phyloP scores from a whole-genome alignment of 352 stramenopile genomes.

The Phytopythium cucurbitacearum region DNA sequence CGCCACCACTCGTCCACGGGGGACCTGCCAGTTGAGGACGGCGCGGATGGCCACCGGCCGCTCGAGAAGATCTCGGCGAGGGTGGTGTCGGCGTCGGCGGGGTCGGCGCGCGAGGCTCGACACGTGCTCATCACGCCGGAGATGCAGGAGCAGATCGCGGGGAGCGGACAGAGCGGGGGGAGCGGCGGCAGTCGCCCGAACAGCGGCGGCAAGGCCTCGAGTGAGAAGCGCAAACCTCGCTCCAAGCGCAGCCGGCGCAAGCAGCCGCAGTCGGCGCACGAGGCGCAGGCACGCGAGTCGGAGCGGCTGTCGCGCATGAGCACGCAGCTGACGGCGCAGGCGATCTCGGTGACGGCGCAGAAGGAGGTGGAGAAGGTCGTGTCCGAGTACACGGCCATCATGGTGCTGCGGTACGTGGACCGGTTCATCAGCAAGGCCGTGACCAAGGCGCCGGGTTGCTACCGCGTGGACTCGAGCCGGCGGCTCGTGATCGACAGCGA shows the following conservation, averaged over 20 bases:
- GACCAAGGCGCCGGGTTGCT: constrained; percentile 62
- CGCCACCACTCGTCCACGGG: constrained; percentile 1
- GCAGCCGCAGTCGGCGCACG: constrained; percentile 34
- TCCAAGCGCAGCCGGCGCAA: constrained; percentile 10
- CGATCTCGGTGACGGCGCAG: constrained; percentile 65
- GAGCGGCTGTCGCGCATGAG: constrained; percentile 57
- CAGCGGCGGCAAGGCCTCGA: constrained; percentile 17
- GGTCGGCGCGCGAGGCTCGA: neutral
- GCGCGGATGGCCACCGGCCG: too few species aligned
- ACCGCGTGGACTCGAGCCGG: constrained; percentile 43
- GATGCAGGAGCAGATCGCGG: constrained; percentile 14
- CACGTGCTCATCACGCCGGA: constrained; percentile 3
- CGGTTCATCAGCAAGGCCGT: constrained; percentile 73
- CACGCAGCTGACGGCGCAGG: constrained; percentile 54
- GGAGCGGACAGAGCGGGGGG: constrained; percentile 8
- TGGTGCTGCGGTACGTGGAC: constrained; percentile 79
- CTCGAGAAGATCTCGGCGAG: neutral
- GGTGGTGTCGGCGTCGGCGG: neutral
- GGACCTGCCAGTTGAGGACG: too few species aligned
- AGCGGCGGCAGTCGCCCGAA: constrained; percentile 8
- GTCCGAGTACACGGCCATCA: constrained; percentile 76
- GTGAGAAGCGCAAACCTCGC: constrained; percentile 8
- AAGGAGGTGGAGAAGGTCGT: constrained; percentile 62
- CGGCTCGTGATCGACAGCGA: constrained; percentile 62
- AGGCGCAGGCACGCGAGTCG: constrained; percentile 32